Base-by-base conservation (phyloP, 305 asterid species). In the Solanum hybrid region DNA sequence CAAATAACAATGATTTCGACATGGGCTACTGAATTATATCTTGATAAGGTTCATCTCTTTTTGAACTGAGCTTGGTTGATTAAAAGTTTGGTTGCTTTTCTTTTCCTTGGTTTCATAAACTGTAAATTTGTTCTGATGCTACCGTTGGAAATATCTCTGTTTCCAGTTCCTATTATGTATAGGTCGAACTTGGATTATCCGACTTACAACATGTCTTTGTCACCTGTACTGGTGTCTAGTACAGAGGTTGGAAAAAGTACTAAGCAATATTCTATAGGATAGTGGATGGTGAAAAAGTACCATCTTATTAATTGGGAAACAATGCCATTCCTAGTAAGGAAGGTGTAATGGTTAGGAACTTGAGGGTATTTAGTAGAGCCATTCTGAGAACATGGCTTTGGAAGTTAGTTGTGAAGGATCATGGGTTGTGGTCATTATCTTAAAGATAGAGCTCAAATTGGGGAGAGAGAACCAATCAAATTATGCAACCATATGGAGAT, bases 1-100 rank as follows among this genome's bases (percentile, higher is more conserved):
- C 99, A 97, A 93, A 96, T 95, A 89, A 96, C 98, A n/a, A 97
- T 97, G 99, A 96, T 97, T 90, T 95, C 99, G 81, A 97, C 98
- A 22, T 97, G 99, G 99, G 94, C 95, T 89, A 96, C 99, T 91
- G 99, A 96, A 91, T 82, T 97, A 41, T 97, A 97, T 94, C 92
- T 97, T 92, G 99, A 97, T 91, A 97, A 96, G 99, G 99, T 96
- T 88, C 73, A 91, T 79, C 90, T 87, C 90, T 90, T 90, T 57
- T 85, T 57, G 88, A 85, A 57, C 33, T 57, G 32, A 5, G n/a
- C 85, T 79, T 79, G 80, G 24, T 88, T 87, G 92, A 85, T 57
- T 85, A 85, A 20, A 84, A 57, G 31, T 32, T 85, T 32, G 77
- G 10, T 36, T 85, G 3, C 27, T 57, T 57, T 85, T 61, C 78